Conservation (phyloP, 768 basidiomycete genomes). For the Pisolithus microcarpus region DNA sequence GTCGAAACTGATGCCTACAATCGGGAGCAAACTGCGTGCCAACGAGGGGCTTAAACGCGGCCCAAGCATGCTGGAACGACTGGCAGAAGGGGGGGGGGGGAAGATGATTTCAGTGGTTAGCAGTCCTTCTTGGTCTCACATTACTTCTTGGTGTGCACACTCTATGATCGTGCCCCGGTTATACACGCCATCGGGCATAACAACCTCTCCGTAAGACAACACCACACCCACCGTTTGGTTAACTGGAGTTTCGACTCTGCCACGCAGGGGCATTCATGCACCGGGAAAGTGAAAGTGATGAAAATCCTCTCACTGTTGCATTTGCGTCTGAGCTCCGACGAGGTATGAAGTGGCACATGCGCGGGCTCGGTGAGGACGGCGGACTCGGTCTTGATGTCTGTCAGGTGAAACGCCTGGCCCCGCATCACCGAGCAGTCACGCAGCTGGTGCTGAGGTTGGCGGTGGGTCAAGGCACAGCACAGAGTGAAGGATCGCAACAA, state of each 20-base stretch:
- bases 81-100: slow-evolving; percentile 51
- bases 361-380: slow-evolving; percentile 8
- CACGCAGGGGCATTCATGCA: not conserved
- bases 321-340: slow-evolving; percentile 35
- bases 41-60: slow-evolving; percentile 79
- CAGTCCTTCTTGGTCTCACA: not conserved
- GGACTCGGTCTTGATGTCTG: not conserved
- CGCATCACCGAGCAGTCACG: no score
- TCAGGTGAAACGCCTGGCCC: slow-evolving; percentile 3
- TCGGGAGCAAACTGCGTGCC: slow-evolving; percentile 78
- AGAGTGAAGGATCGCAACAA: not conserved
- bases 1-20: slow-evolving; percentile 88
- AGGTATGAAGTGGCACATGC: slow-evolving; percentile 40
- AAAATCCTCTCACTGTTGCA: slow-evolving; percentile 9
- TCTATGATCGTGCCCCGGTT: no score
- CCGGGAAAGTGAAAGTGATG: not conserved
- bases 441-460: no score
- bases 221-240: no score
- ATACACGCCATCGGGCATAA: no score
- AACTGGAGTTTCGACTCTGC: no score
- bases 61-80: slow-evolving; percentile 65
- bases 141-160: not conserved
- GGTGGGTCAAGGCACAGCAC: no score
- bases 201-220: no score
- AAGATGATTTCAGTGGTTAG: not conserved